These are phyloP conservation scores for Podosphaera fusca DNA, from an alignment of 2,329 filamentous ascomycete genomes.

Conservation along the genomic window DNA sequence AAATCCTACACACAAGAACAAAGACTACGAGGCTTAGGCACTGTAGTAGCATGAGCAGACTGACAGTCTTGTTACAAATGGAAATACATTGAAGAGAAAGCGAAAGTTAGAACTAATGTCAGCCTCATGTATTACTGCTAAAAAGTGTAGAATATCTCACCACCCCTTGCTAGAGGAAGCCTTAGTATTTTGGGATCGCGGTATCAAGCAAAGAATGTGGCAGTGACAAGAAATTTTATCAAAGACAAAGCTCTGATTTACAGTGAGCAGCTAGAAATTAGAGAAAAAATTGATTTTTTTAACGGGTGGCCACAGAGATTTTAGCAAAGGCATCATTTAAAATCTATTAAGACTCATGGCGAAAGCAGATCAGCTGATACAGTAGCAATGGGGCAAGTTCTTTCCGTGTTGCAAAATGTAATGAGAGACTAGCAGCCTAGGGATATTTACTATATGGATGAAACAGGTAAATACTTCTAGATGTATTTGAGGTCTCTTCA, in stretches of 20 bases:
- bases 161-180: too few species aligned
- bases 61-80: too few species aligned
- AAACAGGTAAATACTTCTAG: neutral
- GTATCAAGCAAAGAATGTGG: neutral
- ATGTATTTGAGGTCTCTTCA: neutral
- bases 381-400: neutral
- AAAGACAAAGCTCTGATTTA: neutral
- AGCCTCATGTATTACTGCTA: too few species aligned
- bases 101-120: too few species aligned
- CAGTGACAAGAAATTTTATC: neutral
- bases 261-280: neutral
- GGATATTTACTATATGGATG: neutral
- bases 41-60: too few species aligned
- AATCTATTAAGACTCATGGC: neutral
- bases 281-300: neutral
- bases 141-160: too few species aligned
- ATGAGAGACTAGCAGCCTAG: neutral
- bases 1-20: neutral
- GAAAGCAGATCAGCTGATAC: neutral
- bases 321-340: neutral
- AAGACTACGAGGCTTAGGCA: too few species aligned
- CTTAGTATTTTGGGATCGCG: too few species aligned
- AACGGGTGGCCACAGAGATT: neutral
- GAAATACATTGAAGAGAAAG: too few species aligned
- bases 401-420: neutral